phyloP scores from a whole-genome alignment of 176 grass and related monocot species.

The Oryza australiensis region DNA sequence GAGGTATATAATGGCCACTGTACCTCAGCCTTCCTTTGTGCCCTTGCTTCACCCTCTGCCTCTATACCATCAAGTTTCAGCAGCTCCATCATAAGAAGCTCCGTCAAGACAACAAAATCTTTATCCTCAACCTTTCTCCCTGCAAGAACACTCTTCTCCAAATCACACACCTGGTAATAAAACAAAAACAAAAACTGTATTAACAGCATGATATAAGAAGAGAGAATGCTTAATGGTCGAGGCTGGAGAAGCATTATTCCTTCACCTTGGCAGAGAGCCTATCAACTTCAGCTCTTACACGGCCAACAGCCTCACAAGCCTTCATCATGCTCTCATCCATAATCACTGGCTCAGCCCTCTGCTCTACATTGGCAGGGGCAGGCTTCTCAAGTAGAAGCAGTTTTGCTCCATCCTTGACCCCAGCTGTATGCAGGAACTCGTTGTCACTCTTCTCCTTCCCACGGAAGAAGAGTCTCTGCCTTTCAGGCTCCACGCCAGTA shows the following conservation, averaged over 20 bases:
- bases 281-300: conserved; percentile 76
- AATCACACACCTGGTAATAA: conserved; percentile 58
- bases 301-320: conserved; percentile 62
- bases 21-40: conserved; percentile 88
- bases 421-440: conserved; percentile 65
- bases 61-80: conserved; percentile 86
- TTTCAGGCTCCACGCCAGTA: conserved; percentile 63
- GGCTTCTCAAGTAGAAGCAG: conserved; percentile 72
- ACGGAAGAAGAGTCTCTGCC: conserved; percentile 80
- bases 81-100: conserved; percentile 90
- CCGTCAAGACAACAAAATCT: conserved; percentile 76
- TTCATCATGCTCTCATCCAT: conserved; percentile 65
- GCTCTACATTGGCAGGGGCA: conserved; percentile 52
- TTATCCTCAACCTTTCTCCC: conserved; percentile 75
- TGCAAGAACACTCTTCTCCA: conserved; percentile 60
- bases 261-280: conserved; percentile 75
- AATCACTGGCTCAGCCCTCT: conserved; percentile 44
- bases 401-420: conserved; percentile 83
- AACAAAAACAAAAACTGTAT: conserved; percentile 5
- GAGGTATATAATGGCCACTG: background rate
- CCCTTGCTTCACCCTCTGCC: conserved; percentile 86
- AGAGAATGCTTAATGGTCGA: background rate
- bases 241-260: background rate
- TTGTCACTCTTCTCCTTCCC: conserved; percentile 81
- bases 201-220: background rate